Evolutionary conservation across 2,329 filamentous ascomycete genomes (phyloP), one percentile per base, ranked within the genome.

Genomic region (Fusarium humuli): DNA sequence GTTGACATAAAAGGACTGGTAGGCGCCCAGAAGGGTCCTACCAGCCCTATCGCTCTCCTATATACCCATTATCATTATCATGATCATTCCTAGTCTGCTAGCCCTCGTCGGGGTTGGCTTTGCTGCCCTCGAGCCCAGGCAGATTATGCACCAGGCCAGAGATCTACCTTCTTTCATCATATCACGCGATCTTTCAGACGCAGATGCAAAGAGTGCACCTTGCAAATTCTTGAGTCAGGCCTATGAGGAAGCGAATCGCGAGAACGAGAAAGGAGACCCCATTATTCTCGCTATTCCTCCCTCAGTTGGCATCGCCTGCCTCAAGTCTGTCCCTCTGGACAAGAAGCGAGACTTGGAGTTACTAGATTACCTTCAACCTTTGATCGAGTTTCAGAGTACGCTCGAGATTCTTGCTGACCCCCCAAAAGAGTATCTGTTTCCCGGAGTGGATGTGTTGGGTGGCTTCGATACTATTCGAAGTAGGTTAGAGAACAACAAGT

Each of bases 261-360:
- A n/a, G n/a, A n/a, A n/a, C n/a, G 44, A 61, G 20, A 34, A 49
- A n/a, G 73, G 70, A 2, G 23, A 57, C 2, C 6, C 55, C 9
- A 57, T 60, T 14, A 37, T 64, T 12, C 57, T 75, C 2, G 56
- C 56, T 29, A 61, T 74, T 14, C 61, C 63, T 6, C 71, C 72
- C 0, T 75, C 73, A 9, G 48, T 71, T 7, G 73, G 63, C 3
- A 59, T 75, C 27, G 68, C 71, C 3, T 75, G 73, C 46, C 62
- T 75, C 45, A 75, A 75, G 44, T 74, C 71, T 12, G 65, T 75
- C 23, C 73, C 73, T 13, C 45, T 75, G 20, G 70, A 72, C 14
- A 75, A 73, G 60, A 42, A 74, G 32, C 64, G 73, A 7, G 73
- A 75, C 23, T 61, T 75, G 32, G 70, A 64, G 23, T 44, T 75